A percentile compares a stretch with the other conserved stretches of the same genome.
phyloP scores from a whole-genome alignment of 306 rosid genomes.

The Psophocarpus tetragonolobus region DNA sequence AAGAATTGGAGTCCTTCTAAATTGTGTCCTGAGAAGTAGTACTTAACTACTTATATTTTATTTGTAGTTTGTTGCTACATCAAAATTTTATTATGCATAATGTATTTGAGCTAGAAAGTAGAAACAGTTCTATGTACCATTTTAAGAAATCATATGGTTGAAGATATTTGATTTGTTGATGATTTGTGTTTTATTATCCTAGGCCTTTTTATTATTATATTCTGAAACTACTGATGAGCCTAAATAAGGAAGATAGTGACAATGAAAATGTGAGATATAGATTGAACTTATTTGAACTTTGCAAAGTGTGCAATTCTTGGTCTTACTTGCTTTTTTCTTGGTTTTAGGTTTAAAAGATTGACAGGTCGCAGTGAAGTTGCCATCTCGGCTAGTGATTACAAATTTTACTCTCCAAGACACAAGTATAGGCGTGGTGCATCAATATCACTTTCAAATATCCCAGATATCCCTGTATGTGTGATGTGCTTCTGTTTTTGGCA shows the following conservation, averaged over 20 bases:
- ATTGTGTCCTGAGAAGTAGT: background rate
- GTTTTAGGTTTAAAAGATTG: slow-evolving; percentile 81
- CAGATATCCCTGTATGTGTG: slow-evolving; percentile 71
- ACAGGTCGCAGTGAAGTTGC: slow-evolving; percentile 91
- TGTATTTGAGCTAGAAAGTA: slow-evolving; percentile 5
- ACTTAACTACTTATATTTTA: background rate
- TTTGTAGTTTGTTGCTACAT: background rate
- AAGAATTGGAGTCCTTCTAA: background rate
- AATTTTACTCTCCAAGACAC: slow-evolving; percentile 95
- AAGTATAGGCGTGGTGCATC: slow-evolving; percentile 77
- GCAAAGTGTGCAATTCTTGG: background rate
- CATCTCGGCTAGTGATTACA: slow-evolving; percentile 69
- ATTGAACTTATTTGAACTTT: slow-evolving; percentile 22
- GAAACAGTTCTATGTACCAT: background rate
- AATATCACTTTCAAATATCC: slow-evolving; percentile 60
- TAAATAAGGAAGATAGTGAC: background rate
- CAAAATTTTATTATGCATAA: background rate
- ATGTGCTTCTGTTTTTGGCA: slow-evolving; percentile 30
- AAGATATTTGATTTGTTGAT: slow-evolving; percentile 12
- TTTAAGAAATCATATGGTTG: background rate
- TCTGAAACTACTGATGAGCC: background rate
- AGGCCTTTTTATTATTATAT: background rate
- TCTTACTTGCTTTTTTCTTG: slow-evolving; percentile 31
- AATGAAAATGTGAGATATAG: background rate
- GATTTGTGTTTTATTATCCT: background rate